A percentile compares a stretch with the other conserved stretches of the same genome.
Conservation (phyloP, 2,329 filamentous ascomycete species). For the Aureobasidium sp. region DNA sequence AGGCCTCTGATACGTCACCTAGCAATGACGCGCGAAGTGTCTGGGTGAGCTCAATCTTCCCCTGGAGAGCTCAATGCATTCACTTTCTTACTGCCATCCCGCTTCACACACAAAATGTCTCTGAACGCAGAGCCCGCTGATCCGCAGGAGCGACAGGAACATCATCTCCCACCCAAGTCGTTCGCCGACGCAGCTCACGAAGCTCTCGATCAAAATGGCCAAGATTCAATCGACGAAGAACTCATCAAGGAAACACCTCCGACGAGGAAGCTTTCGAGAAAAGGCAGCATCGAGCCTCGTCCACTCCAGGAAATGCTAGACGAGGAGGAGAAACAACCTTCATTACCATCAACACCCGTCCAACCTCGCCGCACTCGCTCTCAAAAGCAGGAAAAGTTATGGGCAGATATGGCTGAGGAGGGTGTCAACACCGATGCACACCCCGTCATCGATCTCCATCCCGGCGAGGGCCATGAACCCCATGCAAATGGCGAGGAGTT, state of each 20-base stretch:
- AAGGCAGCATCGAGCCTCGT: conserved; percentile 22
- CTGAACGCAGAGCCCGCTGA: conserved; percentile 28
- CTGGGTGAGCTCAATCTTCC: conserved; percentile 5
- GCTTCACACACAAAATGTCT: background rate
- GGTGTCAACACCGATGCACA: conserved; percentile 5
- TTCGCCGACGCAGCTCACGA: conserved; percentile 33
- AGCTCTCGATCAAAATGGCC: conserved; percentile 19
- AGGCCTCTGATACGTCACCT: background rate
- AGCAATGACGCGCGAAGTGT: background rate
- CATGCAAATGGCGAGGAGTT: conserved; percentile 18
- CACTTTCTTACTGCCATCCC: background rate
- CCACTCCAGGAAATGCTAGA: conserved; percentile 28
- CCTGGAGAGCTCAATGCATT: background rate
- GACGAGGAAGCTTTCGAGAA: conserved; percentile 15
- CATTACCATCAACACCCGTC: conserved; percentile 16
- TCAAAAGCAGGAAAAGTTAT: conserved; percentile 26
- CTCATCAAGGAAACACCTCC: conserved; percentile 29
- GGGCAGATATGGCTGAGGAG: conserved; percentile 26
- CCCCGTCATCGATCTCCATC: conserved; percentile 1
- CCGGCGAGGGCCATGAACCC: conserved; percentile 16
- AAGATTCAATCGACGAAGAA: conserved; percentile 19
- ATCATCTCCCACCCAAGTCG: conserved; percentile 33
- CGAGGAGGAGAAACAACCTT: conserved; percentile 19
- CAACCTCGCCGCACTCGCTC: conserved; percentile 1
- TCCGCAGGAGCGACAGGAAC: conserved; percentile 30